A percentile compares a stretch with the other conserved stretches of the same genome.
Conservation (phyloP, 805 yeast species). For the Candida chilensis region DNA sequence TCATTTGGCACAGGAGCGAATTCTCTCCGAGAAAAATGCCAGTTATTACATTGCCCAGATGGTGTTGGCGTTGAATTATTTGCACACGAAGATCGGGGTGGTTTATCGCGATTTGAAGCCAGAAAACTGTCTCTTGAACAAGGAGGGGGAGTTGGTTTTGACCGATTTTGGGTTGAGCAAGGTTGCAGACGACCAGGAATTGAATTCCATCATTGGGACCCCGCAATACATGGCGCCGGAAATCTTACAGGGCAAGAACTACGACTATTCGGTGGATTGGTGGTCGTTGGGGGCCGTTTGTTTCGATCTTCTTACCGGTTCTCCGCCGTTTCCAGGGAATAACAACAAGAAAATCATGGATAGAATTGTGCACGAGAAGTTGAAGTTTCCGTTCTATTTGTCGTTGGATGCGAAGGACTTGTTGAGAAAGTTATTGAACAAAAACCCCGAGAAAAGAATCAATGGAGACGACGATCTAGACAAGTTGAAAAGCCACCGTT, state of each 20-base stretch:
- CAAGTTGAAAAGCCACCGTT: constrained; percentile 22
- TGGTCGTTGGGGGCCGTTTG: constrained; percentile 38
- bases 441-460: constrained; percentile 24
- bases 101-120: constrained; percentile 87
- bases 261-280: constrained; percentile 35
- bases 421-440: constrained; percentile 23
- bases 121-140: constrained; percentile 75
- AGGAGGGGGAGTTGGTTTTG: constrained; percentile 69
- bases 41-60: constrained; percentile 78
- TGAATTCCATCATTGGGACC: constrained; percentile 30
- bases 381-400: constrained; percentile 28
- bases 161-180: constrained; percentile 82
- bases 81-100: constrained; percentile 65
- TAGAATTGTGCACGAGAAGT: constrained; percentile 22
- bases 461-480: constrained; percentile 26
- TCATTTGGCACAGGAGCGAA: constrained; percentile 26
- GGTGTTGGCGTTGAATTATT: constrained; percentile 65
- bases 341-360: constrained; percentile 27
- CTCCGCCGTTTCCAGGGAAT: constrained; percentile 35
- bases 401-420: constrained; percentile 32
- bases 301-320: constrained; percentile 31
- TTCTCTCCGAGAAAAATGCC: constrained; percentile 53
- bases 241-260: constrained; percentile 27
- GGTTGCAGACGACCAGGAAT: too few species aligned
- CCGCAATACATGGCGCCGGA: constrained; percentile 41